phyloP scores from a whole-genome alignment of 129 eudicot species.

The Ambrosia artemisiifolia region DNA sequence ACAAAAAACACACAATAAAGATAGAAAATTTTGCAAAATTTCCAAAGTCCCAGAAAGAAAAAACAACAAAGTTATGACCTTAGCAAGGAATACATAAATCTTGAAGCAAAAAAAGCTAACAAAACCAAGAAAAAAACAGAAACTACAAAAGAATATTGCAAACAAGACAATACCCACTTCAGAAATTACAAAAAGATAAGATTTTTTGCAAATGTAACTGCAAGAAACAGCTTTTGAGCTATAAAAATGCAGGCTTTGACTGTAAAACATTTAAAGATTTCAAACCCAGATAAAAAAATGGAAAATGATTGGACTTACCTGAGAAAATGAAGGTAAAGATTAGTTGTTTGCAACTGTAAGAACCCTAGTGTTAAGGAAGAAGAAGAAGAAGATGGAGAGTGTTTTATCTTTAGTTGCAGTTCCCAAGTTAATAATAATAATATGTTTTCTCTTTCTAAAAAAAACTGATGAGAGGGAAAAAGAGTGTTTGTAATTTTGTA shows the following conservation, averaged over 20 bases:
- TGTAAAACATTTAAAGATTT: neutral
- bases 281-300: neutral
- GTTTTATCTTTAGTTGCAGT: constrained; percentile 19
- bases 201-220: neutral
- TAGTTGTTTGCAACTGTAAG: constrained; percentile 19
- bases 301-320: constrained; percentile 5
- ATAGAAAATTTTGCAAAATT: too few relatives aligned
- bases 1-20: neutral
- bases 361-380: constrained; percentile 30
- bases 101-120: neutral
- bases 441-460: constrained; percentile 14
- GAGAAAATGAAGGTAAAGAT: neutral
- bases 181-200: neutral
- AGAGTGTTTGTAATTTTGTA: constrained; percentile 10
- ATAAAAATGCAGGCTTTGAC: constrained; percentile 10
- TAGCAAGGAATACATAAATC: neutral
- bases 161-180: neutral
- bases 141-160: neutral
- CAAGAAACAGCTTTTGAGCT: neutral
- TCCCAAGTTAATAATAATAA: constrained; percentile 22
- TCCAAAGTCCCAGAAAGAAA: neutral
- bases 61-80: neutral
- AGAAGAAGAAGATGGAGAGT: constrained; percentile 17
- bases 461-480: neutral
- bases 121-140: neutral